phyloP scores from a whole-genome alignment of 163 green algal genomes.

The Scenedesmus sp. region DNA sequence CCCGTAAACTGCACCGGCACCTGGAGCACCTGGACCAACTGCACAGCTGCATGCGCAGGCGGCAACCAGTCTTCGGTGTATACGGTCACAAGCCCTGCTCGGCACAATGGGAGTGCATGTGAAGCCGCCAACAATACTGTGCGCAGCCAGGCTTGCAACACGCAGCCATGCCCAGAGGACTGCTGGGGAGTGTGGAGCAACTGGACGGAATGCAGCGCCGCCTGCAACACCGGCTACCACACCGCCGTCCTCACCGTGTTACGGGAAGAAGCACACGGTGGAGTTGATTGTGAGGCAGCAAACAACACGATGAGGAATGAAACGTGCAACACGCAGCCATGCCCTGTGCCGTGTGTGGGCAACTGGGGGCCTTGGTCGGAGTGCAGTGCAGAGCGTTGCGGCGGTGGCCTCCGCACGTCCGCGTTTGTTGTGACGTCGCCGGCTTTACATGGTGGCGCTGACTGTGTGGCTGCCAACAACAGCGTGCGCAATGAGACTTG shows the following conservation, averaged over 20 bases:
- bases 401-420: not conserved
- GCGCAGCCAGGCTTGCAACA: not conserved
- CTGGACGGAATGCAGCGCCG: not conserved
- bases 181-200: not conserved
- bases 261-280: not conserved
- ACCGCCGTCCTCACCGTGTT: not conserved
- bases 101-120: not conserved
- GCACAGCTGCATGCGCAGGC: not conserved
- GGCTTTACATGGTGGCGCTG: not conserved
- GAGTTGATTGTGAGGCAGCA: not conserved
- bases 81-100: not conserved
- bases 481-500: not conserved
- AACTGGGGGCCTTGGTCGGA: not conserved
- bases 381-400: not conserved
- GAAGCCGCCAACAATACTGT: not conserved
- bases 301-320: slow-evolving; percentile 1
- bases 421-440: not conserved
- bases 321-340: slow-evolving; percentile 20
- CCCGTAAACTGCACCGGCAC: not conserved
- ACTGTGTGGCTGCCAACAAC: not conserved
- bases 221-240: not conserved
- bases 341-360: not conserved
- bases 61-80: not conserved
- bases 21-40: not conserved
- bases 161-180: slow-evolving; percentile 8